Percentiles rank a stretch among this genome's conserved stretches.
Conservation (phyloP, 2,329 filamentous ascomycete species). For the Aspergillus sojae region DNA sequence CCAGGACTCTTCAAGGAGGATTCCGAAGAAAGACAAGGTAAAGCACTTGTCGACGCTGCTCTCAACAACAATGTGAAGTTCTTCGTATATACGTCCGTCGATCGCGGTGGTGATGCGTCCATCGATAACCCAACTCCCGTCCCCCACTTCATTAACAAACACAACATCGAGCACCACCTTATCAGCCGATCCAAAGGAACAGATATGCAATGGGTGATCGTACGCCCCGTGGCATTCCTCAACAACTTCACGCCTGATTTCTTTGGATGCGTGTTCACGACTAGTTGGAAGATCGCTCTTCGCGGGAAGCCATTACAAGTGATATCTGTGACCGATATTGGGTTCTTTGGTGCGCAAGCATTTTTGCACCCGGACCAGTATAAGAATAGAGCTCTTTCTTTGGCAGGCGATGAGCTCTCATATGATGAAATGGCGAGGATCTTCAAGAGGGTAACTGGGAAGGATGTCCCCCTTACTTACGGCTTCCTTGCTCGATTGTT, state of each 20-base stretch:
- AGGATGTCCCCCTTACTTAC: slow-evolving; percentile 46
- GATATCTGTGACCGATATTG: slow-evolving; percentile 54
- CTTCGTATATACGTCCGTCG: slow-evolving; percentile 67
- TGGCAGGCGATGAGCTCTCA: slow-evolving; percentile 58
- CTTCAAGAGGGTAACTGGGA: slow-evolving; percentile 52
- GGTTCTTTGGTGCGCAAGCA: slow-evolving; percentile 53
- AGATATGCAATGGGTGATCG: slow-evolving; percentile 62
- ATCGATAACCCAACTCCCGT: slow-evolving; percentile 58
- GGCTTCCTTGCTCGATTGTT: slow-evolving; percentile 43
- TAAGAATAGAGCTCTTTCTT: slow-evolving; percentile 34
- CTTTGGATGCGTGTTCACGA: slow-evolving; percentile 52
- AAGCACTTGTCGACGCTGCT: slow-evolving; percentile 59
- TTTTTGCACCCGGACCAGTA: slow-evolving; percentile 51
- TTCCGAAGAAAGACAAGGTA: slow-evolving; percentile 59
- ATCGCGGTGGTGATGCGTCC: slow-evolving; percentile 61
- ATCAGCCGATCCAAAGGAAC: slow-evolving; percentile 43
- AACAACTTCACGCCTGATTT: slow-evolving; percentile 56
- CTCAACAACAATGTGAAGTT: slow-evolving; percentile 58
- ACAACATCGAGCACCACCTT: slow-evolving; percentile 65
- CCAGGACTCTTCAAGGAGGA: neutral
- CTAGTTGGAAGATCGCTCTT: slow-evolving; percentile 43
- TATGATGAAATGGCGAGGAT: slow-evolving; percentile 48
- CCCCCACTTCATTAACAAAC: slow-evolving; percentile 65
- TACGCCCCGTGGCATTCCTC: slow-evolving; percentile 66
- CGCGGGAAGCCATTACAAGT: slow-evolving; percentile 48